phyloP scores from a whole-genome alignment of 192 early-diverging fungal genomes.

The Umbelopsis sp. region DNA sequence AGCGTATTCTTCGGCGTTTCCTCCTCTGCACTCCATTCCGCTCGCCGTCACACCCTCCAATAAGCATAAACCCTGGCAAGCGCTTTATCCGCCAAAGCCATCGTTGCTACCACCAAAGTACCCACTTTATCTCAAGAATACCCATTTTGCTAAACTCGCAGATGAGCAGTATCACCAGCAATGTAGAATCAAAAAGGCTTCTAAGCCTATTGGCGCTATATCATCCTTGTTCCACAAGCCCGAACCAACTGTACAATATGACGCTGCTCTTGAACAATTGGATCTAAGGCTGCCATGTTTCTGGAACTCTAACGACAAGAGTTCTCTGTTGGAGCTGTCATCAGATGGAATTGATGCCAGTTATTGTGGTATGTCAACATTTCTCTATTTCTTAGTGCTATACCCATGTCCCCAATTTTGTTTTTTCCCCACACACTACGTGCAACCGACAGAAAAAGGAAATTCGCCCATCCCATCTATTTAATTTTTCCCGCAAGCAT shows the following conservation, averaged over 20 bases:
- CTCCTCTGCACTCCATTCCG: constrained; percentile 27
- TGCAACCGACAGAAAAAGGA: constrained; percentile 15
- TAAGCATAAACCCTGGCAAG: constrained; percentile 9
- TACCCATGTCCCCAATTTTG: background rate
- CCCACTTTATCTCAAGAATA: constrained; percentile 29
- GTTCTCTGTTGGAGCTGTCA: constrained; percentile 46
- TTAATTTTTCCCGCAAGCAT: background rate
- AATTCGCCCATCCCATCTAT: background rate
- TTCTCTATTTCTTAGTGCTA: background rate
- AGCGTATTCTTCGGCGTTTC: constrained; percentile 31
- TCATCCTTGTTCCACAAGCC: background rate
- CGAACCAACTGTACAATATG: background rate
- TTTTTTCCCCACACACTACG: constrained; percentile 11
- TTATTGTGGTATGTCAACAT: constrained; percentile 48
- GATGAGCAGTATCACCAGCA: constrained; percentile 28
- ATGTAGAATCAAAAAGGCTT: constrained; percentile 6
- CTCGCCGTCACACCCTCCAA: background rate
- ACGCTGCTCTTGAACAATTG: constrained; percentile 6
- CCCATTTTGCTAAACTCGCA: constrained; percentile 23
- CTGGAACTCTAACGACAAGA: constrained; percentile 67
- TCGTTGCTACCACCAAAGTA: constrained; percentile 28
- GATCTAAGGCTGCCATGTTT: constrained; percentile 50
- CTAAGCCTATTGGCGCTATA: background rate
- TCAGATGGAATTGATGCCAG: constrained; percentile 39
- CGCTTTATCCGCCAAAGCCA: background rate